Evolutionary conservation across 257 asterid species (phyloP).

Genomic region (Schizonepeta tenuifolia): DNA sequence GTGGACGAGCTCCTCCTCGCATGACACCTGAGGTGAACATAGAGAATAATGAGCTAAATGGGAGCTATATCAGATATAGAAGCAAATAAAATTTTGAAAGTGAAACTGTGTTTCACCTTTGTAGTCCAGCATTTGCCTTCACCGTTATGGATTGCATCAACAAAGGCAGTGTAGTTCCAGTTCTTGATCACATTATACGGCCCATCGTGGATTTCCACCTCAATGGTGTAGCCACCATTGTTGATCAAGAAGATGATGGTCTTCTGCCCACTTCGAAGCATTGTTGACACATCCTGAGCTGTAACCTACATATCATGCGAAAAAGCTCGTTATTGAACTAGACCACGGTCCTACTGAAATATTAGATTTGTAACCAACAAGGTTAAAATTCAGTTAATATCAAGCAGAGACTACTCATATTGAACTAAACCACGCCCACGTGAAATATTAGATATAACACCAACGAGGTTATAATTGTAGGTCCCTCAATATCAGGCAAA

Average conservation of each 20-base stretch:
- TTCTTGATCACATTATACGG: constrained; percentile 91
- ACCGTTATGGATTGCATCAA: constrained; percentile 76
- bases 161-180: constrained; percentile 80
- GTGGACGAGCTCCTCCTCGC: constrained; percentile 68
- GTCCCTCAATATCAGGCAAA: no score
- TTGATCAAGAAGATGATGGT: constrained; percentile 77
- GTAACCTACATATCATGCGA: constrained; percentile 50
- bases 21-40: constrained; percentile 44
- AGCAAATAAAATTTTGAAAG: not conserved
- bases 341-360: not conserved
- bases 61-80: not conserved
- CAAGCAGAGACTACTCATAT: no score
- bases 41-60: not conserved
- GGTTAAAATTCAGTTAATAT: no score
- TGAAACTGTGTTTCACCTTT: constrained; percentile 49
- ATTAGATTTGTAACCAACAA: not conserved
- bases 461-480: no score
- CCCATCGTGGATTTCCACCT: constrained; percentile 85
- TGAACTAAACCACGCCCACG: not conserved
- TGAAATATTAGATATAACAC: not conserved
- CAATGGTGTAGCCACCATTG: constrained; percentile 83
- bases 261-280: constrained; percentile 66
- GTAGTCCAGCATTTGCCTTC: constrained; percentile 93
- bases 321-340: not conserved
- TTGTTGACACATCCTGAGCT: constrained; percentile 76